phyloP scores from a whole-genome alignment of 495 filamentous ascomycete genomes.

The Astrothelium subdiscretum region DNA sequence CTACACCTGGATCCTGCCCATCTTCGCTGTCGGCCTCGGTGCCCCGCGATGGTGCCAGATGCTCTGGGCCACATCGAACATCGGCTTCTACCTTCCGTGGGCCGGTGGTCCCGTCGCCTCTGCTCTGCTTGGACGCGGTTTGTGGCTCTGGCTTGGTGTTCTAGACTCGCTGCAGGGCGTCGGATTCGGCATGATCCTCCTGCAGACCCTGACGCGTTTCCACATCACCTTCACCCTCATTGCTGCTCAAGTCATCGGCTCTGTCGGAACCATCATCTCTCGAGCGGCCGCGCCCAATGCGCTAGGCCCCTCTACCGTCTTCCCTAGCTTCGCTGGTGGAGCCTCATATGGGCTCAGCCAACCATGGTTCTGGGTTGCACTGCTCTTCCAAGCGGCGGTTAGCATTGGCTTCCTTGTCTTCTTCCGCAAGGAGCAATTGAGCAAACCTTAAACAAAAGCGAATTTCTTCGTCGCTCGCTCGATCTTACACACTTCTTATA shows the following conservation, averaged over 20 bases:
- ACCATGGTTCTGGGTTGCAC: conserved; percentile 55
- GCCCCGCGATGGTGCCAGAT: conserved; percentile 56
- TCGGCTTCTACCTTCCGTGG: conserved; percentile 53
- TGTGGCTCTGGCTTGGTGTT: conserved; percentile 58
- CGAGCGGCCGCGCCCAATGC: conserved; percentile 46
- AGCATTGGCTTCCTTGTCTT: conserved; percentile 57
- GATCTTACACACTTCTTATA: not conserved
- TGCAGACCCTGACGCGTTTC: conserved; percentile 50
- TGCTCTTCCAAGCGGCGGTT: conserved; percentile 50
- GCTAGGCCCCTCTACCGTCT: conserved; percentile 50
- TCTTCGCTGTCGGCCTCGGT: conserved; percentile 54
- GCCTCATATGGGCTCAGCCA: conserved; percentile 37
- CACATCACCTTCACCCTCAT: conserved; percentile 46
- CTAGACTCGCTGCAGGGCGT: conserved; percentile 51
- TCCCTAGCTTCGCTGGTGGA: conserved; percentile 45
- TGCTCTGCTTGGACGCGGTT: conserved; percentile 39
- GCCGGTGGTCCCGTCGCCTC: conserved; percentile 35
- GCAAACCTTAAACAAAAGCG: conserved; percentile 40
- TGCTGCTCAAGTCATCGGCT: conserved; percentile 44
- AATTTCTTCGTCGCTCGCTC: too few relatives aligned
- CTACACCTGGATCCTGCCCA: conserved; percentile 54
- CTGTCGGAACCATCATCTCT: conserved; percentile 45
- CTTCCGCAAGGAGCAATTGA: conserved; percentile 61
- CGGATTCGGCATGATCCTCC: conserved; percentile 52
- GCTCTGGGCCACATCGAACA: conserved; percentile 47